Evolutionary conservation across 441 rosid species (phyloP).

Genomic region (Pelargonium citronellum): DNA sequence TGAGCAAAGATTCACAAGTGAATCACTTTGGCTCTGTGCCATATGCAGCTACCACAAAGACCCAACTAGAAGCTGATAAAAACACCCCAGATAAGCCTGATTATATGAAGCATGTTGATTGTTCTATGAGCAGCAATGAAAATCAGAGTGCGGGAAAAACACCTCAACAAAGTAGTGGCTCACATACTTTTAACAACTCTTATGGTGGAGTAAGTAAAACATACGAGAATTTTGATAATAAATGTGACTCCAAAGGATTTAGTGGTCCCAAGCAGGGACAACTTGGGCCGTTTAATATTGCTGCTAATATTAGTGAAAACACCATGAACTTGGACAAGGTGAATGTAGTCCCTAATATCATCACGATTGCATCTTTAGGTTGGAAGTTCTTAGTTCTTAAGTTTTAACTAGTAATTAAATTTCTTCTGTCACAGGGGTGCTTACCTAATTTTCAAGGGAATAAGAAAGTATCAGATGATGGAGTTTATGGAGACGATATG

Average conservation of each 20-base stretch:
- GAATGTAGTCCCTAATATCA: constrained; percentile 11
- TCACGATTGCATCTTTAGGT: not conserved
- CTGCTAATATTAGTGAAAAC: constrained; percentile 26
- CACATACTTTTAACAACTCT: constrained; percentile 13
- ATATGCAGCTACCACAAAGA: constrained; percentile 7
- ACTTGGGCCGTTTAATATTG: constrained; percentile 25
- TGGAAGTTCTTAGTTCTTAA: not conserved
- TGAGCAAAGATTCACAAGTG: constrained; percentile 15
- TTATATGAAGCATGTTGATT: constrained; percentile 3
- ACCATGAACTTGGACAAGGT: constrained; percentile 33
- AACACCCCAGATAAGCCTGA: not conserved
- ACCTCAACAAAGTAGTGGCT: not conserved
- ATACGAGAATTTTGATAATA: constrained; percentile 20
- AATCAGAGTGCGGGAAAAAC: not conserved
- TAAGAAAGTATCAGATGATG: constrained; percentile 26
- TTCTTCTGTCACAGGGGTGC: constrained; percentile 24
- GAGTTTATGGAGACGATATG: constrained; percentile 21
- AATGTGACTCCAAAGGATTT: constrained; percentile 23
- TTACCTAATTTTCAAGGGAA: constrained; percentile 20
- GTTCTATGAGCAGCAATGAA: not conserved
- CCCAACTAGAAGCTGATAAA: constrained; percentile 11
- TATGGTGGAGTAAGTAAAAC: constrained; percentile 21
- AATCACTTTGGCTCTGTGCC: constrained; percentile 9
- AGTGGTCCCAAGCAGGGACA: constrained; percentile 26
- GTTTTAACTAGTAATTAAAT: not conserved